Conservation (phyloP, 495 filamentous ascomycete species). For the Penicillium tannophilum region DNA sequence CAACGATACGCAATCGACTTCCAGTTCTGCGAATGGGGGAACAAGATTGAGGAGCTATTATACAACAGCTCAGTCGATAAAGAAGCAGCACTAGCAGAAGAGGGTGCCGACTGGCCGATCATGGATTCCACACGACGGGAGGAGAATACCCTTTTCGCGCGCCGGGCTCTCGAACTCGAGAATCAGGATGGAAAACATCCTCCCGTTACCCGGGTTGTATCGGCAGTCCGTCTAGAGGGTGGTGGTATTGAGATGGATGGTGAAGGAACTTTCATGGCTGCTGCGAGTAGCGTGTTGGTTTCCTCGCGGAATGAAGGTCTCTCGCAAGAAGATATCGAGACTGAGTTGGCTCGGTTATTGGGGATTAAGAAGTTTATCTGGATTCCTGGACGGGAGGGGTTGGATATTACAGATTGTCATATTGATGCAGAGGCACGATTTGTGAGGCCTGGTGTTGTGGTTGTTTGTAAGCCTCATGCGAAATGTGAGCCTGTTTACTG, state of each 20-base stretch:
- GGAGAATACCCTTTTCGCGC: conserved; percentile 34
- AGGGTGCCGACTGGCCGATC: conserved; percentile 23
- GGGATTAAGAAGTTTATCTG: conserved; percentile 36
- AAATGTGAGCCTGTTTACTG: conserved; percentile 21
- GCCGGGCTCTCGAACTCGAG: conserved; percentile 27
- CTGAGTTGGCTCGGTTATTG: conserved; percentile 26
- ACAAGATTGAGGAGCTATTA: conserved; percentile 22
- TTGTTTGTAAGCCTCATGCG: conserved; percentile 29
- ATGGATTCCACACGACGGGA: conserved; percentile 13
- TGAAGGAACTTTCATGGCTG: conserved; percentile 38
- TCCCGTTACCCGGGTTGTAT: conserved; percentile 21
- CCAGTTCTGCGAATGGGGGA: conserved; percentile 39
- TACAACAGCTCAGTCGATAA: conserved; percentile 20
- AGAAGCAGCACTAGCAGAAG: conserved; percentile 5
- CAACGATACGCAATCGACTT: conserved; percentile 35
- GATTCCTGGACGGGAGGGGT: conserved; percentile 34
- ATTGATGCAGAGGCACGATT: conserved; percentile 38
- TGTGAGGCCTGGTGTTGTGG: conserved; percentile 35
- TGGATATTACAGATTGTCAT: conserved; percentile 40
- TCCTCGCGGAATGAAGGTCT: conserved; percentile 32
- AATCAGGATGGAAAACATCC: not conserved
- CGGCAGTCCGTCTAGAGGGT: conserved; percentile 31
- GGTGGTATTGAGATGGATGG: conserved; percentile 41
- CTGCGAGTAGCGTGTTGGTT: conserved; percentile 37
- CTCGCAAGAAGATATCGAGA: conserved; percentile 22